Evolutionary conservation across 148 eudicot genomes (phyloP), one percentile per base, ranked within the genome.

Genomic region (Cornus controversa): DNA sequence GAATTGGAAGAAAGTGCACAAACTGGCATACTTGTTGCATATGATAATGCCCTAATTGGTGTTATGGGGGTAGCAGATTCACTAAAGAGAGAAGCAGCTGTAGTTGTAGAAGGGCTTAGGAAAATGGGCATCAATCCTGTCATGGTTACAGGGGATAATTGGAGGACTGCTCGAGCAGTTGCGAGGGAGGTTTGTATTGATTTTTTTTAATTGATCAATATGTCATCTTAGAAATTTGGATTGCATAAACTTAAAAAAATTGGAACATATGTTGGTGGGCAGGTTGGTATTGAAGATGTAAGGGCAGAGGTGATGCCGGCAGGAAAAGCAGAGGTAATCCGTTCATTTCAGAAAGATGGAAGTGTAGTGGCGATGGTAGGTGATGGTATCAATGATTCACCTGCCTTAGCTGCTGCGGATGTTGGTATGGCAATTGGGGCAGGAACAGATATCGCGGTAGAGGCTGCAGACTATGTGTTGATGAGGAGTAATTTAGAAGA

Each of bases 401-500:
- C 99, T 0, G 99, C 97, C 66, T 89, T 96, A 50, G 99, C 97
- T 16, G 98, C 98, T 15, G 94, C 99, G 8, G 99, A 96, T 76
- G 92, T 96, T 2, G 99, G 99, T 62, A 96, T 96, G 96, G 99
- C 99, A 37, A 96, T 96, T 8, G 98, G 99, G 28, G 99, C 99
- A 2, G 99, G 99, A 76, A 96, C 99, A 24, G 99, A 96, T 58
- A 90, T 96, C 4, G 99, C 99, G 50, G 89, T 96, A 31, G 99
- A 96, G 70, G 99, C 99, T 8, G 99, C 99, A 0, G 99, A 96
- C 77, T 96, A 91, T 58, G 98, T 96, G 71, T 78, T 96, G 63
- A 96, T 93, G 99, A 90, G 92, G 73, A 96, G 83, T 76, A 96
- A 87, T 82, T 85, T 96, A 28, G 99, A 96, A 78, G 99, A 96